Evolutionary conservation across 129 eudicot species (phyloP).

Genomic region (Mikania micrantha): DNA sequence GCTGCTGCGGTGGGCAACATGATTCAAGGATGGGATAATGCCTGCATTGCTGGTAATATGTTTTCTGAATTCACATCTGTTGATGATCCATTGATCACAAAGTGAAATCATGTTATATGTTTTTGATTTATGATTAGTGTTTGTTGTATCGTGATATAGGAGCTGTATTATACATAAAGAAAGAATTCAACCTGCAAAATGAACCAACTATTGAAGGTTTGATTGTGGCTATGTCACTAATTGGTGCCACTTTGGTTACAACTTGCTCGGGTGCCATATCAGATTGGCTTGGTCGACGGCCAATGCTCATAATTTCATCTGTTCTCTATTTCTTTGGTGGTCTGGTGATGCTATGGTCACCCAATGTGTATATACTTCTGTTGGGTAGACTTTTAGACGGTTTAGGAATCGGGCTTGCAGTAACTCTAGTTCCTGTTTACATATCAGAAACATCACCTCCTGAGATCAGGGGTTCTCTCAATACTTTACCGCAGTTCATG

Average conservation of each 20-base stretch:
- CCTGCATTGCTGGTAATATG: slow-evolving; percentile 63
- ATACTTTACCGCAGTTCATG: slow-evolving; percentile 80
- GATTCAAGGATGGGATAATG: slow-evolving; percentile 91
- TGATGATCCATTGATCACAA: not conserved
- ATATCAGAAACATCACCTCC: slow-evolving; percentile 90
- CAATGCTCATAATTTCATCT: slow-evolving; percentile 63
- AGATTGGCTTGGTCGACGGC: slow-evolving; percentile 82
- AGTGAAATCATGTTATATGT: not conserved
- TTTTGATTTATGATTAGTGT: not conserved
- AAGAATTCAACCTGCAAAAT: slow-evolving; percentile 52
- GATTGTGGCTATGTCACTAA: slow-evolving; percentile 82
- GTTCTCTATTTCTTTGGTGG: slow-evolving; percentile 59
- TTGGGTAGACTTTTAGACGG: slow-evolving; percentile 74
- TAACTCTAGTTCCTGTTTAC: slow-evolving; percentile 73
- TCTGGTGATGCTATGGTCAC: slow-evolving; percentile 82
- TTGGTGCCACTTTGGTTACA: slow-evolving; percentile 76
- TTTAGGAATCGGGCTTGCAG: slow-evolving; percentile 74
- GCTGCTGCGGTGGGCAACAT: slow-evolving; percentile 73
- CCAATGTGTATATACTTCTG: slow-evolving; percentile 68
- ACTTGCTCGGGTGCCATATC: slow-evolving; percentile 77
- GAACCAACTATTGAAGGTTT: slow-evolving; percentile 68
- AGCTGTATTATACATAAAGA: slow-evolving; percentile 64
- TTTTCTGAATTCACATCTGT: not conserved
- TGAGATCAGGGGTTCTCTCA: slow-evolving; percentile 67
- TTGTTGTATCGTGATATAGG: slow-evolving; percentile 34